Conservation (phyloP, 495 filamentous ascomycete species). For the Xylaria longipes region DNA sequence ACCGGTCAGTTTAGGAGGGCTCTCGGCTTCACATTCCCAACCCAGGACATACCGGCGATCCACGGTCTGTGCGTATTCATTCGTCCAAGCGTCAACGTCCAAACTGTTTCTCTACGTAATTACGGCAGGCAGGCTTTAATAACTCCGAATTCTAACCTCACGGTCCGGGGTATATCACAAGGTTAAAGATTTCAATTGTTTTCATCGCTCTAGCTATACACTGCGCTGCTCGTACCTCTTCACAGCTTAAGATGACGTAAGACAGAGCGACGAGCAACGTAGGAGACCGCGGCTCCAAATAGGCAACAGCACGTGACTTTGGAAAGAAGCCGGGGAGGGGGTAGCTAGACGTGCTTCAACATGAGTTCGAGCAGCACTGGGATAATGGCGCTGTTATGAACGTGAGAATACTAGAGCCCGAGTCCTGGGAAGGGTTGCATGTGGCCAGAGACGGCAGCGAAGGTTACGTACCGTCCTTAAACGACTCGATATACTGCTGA, state of each 20-base stretch:
- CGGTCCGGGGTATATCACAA: neutral
- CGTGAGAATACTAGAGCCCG: neutral
- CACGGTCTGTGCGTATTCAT: neutral
- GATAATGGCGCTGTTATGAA: neutral
- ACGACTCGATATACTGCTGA: neutral
- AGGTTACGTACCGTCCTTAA: neutral
- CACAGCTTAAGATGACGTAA: neutral
- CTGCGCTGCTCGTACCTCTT: neutral
- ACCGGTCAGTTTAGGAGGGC: neutral
- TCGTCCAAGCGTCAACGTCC: neutral
- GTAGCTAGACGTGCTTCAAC: too few species aligned
- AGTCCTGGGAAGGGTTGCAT: neutral
- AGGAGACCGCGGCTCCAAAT: neutral
- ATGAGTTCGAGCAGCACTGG: neutral
- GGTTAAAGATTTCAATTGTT: neutral
- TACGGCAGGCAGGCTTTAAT: too few species aligned
- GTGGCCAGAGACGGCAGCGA: neutral
- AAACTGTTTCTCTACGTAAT: neutral
- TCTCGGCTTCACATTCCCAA: conserved; percentile 1
- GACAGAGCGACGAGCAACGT: neutral
- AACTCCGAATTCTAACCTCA: neutral
- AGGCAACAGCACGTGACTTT: neutral
- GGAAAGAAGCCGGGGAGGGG: neutral
- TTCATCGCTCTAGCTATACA: neutral
- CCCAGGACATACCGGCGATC: neutral